phyloP scores from a whole-genome alignment of 140 eudicot species.

The Stevia rebaudiana region DNA sequence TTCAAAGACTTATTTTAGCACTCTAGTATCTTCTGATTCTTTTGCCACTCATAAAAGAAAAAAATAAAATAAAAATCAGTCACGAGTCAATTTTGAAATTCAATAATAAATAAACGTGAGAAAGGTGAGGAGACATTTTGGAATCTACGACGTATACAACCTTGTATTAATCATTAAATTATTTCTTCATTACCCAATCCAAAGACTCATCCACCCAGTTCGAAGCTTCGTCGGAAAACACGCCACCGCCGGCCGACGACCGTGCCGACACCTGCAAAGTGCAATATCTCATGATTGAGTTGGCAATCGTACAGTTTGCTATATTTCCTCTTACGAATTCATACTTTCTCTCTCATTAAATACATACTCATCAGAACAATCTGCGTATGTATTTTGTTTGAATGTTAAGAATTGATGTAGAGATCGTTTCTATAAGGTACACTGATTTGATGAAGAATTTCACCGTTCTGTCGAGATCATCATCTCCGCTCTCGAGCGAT shows the following conservation, averaged over 20 bases:
- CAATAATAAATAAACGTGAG: too few relatives aligned
- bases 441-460: conserved; percentile 25
- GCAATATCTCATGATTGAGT: background rate
- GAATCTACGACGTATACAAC: background rate
- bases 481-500: conserved; percentile 22
- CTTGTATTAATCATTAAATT: background rate
- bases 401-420: background rate
- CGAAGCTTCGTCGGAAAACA: conserved; percentile 9
- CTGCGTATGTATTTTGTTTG: background rate
- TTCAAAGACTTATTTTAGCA: too few relatives aligned
- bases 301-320: background rate
- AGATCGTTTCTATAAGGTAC: background rate
- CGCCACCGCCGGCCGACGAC: conserved; percentile 20
- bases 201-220: background rate
- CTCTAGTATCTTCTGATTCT: too few relatives aligned
- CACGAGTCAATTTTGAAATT: too few relatives aligned
- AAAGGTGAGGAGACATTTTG: background rate
- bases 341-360: background rate
- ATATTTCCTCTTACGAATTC: background rate
- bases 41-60: too few relatives aligned
- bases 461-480: conserved; percentile 20
- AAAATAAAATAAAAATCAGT: too few relatives aligned
- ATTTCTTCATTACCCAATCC: background rate
- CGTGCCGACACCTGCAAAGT: conserved; percentile 14
- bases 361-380: background rate